Evolutionary conservation across 83 land plant genomes (phyloP), one percentile per base, ranked within the genome.

Genomic region (Picea mariana): DNA sequence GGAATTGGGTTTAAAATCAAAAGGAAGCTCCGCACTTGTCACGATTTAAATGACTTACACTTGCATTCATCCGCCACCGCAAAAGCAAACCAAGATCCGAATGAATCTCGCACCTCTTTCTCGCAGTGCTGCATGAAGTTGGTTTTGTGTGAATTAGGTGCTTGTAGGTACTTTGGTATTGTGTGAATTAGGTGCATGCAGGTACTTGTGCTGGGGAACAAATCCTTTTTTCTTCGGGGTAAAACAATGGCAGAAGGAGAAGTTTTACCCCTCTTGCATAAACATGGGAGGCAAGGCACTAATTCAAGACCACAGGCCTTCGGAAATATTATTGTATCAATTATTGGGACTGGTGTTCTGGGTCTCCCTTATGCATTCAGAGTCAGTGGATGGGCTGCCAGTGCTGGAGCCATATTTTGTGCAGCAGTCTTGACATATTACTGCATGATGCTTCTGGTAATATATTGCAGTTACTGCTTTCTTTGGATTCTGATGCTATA

Each of bases 321-420:
- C 15, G 93, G 89, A 23, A 94, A 94, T 82, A 83, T 94, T 63
- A 66, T 94, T 21, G 91, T 94, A 11, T 92, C 97, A 38, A 77
- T 94, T 20, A 86, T 94, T 11, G 97, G 97, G 7, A 91, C 97
- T 0, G 97, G 97, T 34, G 95, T 94, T 6, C 84, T 94, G 20
- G 97, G 97, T 27, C 88, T 94, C n/a, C 97, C 97, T 21, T 94
- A 84, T 79, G 89, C 95, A 17, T 92, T 94, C 89, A 82, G 84
- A 21, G 65, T 83, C 67, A 86, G 91, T 63, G 97, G 97, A 8
- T 94, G 95, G 95, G 75, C 84, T 13, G 89, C 86, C 21, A 95
- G 88, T 11, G 81, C 86, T n/a, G 77, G 85, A 49, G 86, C 84
- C 64, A 63, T 94, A 76, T 40, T 86, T 52, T 16, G 84, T 20